Percentiles rank a stretch among this genome's conserved stretches.
Evolutionary conservation across 768 basidiomycete species (phyloP).

Genomic region (Boletus rubescentipes): DNA sequence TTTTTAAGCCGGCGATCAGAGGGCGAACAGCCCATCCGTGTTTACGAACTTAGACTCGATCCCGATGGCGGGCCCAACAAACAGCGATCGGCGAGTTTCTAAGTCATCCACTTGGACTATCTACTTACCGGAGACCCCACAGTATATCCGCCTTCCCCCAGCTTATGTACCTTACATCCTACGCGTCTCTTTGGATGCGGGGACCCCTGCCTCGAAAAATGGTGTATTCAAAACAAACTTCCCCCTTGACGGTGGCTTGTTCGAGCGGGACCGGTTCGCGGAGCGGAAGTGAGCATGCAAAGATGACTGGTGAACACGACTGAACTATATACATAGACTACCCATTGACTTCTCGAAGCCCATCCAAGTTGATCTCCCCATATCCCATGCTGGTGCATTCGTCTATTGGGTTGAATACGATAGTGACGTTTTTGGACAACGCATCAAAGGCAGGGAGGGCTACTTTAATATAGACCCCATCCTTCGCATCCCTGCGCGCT

Average conservation of each 20-base stretch:
- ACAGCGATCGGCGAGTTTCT: slow-evolving; percentile 70
- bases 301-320: background rate
- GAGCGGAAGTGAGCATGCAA: slow-evolving; percentile 63
- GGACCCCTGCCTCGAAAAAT: slow-evolving; percentile 85
- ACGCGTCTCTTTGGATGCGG: slow-evolving; percentile 88
- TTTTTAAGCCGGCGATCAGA: slow-evolving; percentile 58
- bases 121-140: slow-evolving; percentile 13
- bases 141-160: slow-evolving; percentile 97
- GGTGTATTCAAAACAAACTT: slow-evolving; percentile 97
- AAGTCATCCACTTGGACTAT: background rate
- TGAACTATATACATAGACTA: slow-evolving; percentile 48
- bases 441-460: slow-evolving; percentile 81
- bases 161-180: slow-evolving; percentile 87
- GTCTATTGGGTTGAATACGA: slow-evolving; percentile 95
- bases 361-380: slow-evolving; percentile 91
- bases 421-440: slow-evolving; percentile 50
- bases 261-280: slow-evolving; percentile 71
- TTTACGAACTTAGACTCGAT: slow-evolving; percentile 86
- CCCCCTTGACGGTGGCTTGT: slow-evolving; percentile 87
- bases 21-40: slow-evolving; percentile 67
- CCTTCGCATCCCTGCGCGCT: slow-evolving; percentile 70
- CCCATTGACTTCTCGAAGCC: slow-evolving; percentile 87
- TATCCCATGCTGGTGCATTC: slow-evolving; percentile 96
- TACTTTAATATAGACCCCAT: slow-evolving; percentile 97
- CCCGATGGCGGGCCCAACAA: slow-evolving; percentile 89